Evolutionary conservation across 1,139 yeast species (phyloP).

Genomic region (Kodamaea plutei): DNA sequence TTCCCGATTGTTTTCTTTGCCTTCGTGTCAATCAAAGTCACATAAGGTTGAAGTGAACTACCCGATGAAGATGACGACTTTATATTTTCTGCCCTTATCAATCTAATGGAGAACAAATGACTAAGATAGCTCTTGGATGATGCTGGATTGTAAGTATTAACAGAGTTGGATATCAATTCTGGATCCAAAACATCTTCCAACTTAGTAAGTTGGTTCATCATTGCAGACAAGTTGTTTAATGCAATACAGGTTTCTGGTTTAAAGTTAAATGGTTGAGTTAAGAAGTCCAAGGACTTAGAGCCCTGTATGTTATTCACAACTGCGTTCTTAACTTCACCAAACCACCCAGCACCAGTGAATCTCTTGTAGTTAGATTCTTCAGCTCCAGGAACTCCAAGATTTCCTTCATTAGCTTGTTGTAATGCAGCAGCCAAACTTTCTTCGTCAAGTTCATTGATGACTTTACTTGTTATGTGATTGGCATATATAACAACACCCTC

Average conservation of each 20-base stretch:
- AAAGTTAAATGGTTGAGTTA: conserved; percentile 59
- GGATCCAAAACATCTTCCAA: conserved; percentile 64
- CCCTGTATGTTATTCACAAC: conserved; percentile 44
- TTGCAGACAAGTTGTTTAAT: conserved; percentile 63
- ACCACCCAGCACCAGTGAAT: conserved; percentile 30
- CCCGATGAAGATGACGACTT: conserved; percentile 32
- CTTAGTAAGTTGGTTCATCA: conserved; percentile 53
- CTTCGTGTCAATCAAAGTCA: conserved; percentile 60
- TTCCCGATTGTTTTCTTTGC: conserved; percentile 60
- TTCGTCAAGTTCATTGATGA: conserved; percentile 47
- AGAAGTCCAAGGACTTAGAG: conserved; percentile 32
- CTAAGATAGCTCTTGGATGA: conserved; percentile 34
- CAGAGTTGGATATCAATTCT: conserved; percentile 50
- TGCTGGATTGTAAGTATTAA: conserved; percentile 31
- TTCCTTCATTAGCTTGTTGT: neutral
- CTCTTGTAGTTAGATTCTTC: conserved; percentile 26
- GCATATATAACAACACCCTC: conserved; percentile 57
- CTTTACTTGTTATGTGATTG: conserved; percentile 38
- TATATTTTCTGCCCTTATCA: conserved; percentile 70
- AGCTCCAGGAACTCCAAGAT: conserved; percentile 17
- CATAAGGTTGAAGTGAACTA: conserved; percentile 59
- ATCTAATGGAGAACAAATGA: conserved; percentile 62
- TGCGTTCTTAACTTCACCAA: conserved; percentile 39
- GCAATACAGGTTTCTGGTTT: conserved; percentile 67
- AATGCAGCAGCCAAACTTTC: conserved; percentile 14